Base-by-base conservation (phyloP, 225 moss, liverwort and hornwort genomes). In the Takakia lepidozioides region DNA sequence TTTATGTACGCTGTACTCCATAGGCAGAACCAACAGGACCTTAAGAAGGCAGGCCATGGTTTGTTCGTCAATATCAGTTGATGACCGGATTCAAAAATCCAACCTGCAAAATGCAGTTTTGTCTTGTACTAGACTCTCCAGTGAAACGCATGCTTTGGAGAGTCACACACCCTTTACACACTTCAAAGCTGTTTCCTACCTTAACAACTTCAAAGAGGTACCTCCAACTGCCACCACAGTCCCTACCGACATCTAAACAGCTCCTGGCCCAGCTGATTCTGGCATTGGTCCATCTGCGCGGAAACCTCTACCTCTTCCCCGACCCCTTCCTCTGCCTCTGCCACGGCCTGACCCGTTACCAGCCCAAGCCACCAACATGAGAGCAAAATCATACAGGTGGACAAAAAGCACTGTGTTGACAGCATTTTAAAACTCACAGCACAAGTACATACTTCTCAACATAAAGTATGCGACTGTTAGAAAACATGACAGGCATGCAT, bases 231-330 rank as follows among this genome's bases (percentile, higher is more conserved):
- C 71, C 49, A 56, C 58, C 61, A 65, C 55, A 61, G 65, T 66
- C 71, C 35, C 60, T 57, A 60, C 5, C 19, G 25, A 51, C 51
- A 24, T 56, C 43, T 23, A 76, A 27, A 50, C 46, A 42, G 69
- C 65, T 56, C 15, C 81, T 0, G 59, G 3, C 38, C 51, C 71
- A 46, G 56, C 55, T 38, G 50, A 49, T 10, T 82, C 90, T 62
- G 71, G 87, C 55, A 80, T 46, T 20, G 84, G 77, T 18, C 75
- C 84, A 53, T 95, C 95, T 8, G 78, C 65, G 46, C 82, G 90
- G 19, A 73, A 95, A 58, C 90, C 90, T 84, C 95, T 74, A 18
- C 95, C 95, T 68, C 83, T 78, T 52, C 93, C 93, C 67, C 89
- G 69, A 43, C 89, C 93, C 80, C 82, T 84, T 52, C 90, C 87